Evolutionary conservation across 768 basidiomycete genomes (phyloP).

Genomic region (Pleurotus ostreatus): DNA sequence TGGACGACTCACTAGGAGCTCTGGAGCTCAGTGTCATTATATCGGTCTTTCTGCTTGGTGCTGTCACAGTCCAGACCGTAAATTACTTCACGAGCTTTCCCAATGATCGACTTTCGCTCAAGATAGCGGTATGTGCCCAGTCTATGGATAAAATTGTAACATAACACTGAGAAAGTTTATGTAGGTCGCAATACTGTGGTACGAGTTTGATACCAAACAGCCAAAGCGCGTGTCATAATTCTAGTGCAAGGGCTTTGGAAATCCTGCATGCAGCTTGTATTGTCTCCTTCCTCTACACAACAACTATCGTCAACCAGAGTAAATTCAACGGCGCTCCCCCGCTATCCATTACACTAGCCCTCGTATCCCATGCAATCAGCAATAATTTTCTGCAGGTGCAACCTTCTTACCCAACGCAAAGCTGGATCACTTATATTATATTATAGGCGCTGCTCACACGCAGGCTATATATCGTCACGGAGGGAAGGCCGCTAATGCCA

Average conservation of each 20-base stretch:
- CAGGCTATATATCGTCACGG: not conserved
- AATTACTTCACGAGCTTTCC: slow-evolving; percentile 19
- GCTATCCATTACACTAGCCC: not conserved
- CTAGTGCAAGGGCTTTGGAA: slow-evolving; percentile 19
- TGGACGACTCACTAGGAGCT: slow-evolving; percentile 18
- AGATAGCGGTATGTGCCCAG: slow-evolving; percentile 15
- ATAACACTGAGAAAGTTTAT: too few species aligned
- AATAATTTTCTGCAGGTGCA: not conserved
- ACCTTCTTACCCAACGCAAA: not conserved
- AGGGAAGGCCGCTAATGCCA: not conserved
- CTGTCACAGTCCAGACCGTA: slow-evolving; percentile 20
- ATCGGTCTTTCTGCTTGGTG: slow-evolving; percentile 22
- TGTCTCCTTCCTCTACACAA: slow-evolving; percentile 23
- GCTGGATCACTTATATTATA: too few species aligned
- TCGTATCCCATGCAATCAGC: not conserved
- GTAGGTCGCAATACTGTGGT: slow-evolving; percentile 7
- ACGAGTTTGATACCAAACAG: not conserved
- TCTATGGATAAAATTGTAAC: not conserved
- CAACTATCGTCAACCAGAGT: slow-evolving; percentile 22
- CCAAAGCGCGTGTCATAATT: too few species aligned
- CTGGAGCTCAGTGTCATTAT: slow-evolving; percentile 21
- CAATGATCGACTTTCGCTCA: slow-evolving; percentile 19
- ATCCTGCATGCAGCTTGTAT: slow-evolving; percentile 22
- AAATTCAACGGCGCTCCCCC: not conserved
- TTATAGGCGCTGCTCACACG: not conserved